phyloP scores from a whole-genome alignment of 2,329 filamentous ascomycete genomes.

The Talaromyces piceae region DNA sequence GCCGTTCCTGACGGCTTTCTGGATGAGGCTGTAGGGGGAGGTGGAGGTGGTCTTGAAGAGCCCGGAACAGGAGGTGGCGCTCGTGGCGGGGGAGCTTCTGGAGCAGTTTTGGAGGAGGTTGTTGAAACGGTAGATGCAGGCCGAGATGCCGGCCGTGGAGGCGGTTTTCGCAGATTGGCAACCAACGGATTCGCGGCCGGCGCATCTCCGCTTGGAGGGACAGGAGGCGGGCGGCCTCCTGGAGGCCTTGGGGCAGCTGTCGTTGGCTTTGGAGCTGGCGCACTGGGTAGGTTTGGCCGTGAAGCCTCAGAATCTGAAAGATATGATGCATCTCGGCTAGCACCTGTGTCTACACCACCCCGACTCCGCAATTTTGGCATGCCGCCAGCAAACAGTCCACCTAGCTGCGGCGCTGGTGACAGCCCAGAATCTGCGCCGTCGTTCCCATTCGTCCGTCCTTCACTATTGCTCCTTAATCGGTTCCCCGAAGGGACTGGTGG shows the following conservation, averaged over 20 bases:
- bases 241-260: conserved; percentile 48
- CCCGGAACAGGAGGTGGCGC: conserved; percentile 61
- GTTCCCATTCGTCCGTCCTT: conserved; percentile 40
- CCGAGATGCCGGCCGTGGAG: conserved; percentile 43
- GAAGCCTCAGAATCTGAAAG: conserved; percentile 68
- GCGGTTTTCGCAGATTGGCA: conserved; percentile 54
- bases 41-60: conserved; percentile 44
- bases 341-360: conserved; percentile 70
- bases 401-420: conserved; percentile 69
- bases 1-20: conserved; percentile 51
- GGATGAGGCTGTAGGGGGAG: conserved; percentile 34
- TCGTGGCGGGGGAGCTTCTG: conserved; percentile 41
- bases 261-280: conserved; percentile 34
- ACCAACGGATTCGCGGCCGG: conserved; percentile 45
- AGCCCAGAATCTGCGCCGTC: conserved; percentile 38
- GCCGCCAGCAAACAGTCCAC: conserved; percentile 80
- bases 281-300: conserved; percentile 24
- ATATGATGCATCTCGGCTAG: conserved; percentile 64
- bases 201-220: conserved; percentile 43
- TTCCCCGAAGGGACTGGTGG: conserved; percentile 61
- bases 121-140: conserved; percentile 55
- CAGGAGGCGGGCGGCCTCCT: conserved; percentile 41
- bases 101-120: conserved; percentile 44
- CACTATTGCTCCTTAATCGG: conserved; percentile 76
- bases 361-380: conserved; percentile 95